phyloP scores from a whole-genome alignment of 1,139 yeast genomes.

The Sugiyamaella paludigena region DNA sequence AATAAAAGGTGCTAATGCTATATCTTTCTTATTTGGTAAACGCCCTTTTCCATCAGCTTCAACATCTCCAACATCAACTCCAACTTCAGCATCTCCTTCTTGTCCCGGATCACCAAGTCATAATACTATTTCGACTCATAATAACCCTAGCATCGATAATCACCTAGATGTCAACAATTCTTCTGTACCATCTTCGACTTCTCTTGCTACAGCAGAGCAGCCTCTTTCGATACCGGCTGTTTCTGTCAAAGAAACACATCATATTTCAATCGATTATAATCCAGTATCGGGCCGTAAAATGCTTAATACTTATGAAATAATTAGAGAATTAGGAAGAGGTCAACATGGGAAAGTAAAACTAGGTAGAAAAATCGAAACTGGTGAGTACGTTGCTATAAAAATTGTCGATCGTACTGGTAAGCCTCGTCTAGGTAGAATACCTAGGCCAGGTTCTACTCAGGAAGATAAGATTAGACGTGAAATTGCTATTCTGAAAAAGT shows the following conservation, averaged over 20 bases:
- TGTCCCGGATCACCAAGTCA: slow-evolving; percentile 13
- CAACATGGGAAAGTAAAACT: slow-evolving; percentile 97
- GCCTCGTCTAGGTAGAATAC: slow-evolving; percentile 53
- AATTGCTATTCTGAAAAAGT: slow-evolving; percentile 93
- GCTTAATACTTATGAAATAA: slow-evolving; percentile 85
- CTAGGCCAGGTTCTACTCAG: slow-evolving; percentile 46
- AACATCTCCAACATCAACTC: background rate
- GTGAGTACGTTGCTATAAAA: slow-evolving; percentile 85
- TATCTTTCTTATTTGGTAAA: no score
- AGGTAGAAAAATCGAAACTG: slow-evolving; percentile 69
- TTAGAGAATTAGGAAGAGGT: slow-evolving; percentile 87
- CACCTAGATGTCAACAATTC: background rate
- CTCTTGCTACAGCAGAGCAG: background rate
- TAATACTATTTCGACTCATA: background rate
- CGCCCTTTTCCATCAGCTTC: no score
- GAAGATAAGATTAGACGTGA: slow-evolving; percentile 82
- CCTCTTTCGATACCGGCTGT: background rate
- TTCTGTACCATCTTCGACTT: background rate
- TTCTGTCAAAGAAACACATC: slow-evolving; percentile 76
- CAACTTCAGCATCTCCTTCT: slow-evolving; percentile 12
- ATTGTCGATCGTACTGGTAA: slow-evolving; percentile 77
- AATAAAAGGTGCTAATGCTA: no score
- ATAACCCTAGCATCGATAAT: background rate
- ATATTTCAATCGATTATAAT: slow-evolving; percentile 80
- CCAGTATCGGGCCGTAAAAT: slow-evolving; percentile 82